A percentile compares a stretch with the other conserved stretches of the same genome.
Conservation (phyloP, 169 alveolate species). For the Eimeria necatrix region DNA sequence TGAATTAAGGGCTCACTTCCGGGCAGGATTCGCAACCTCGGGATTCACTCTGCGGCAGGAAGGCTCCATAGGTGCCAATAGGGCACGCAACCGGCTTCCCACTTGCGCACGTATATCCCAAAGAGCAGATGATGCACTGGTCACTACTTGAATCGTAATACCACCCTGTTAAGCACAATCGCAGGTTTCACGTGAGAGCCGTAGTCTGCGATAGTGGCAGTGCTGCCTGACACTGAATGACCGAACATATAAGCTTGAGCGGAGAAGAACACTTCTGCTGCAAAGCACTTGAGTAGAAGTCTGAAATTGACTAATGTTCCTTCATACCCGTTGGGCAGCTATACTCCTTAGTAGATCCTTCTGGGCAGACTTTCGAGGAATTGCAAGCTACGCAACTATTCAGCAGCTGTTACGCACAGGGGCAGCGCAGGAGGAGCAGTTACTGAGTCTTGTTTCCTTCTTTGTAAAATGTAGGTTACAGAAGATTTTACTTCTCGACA, state of each 20-base stretch:
- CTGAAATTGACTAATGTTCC: too few species aligned
- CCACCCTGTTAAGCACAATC: conserved; percentile 1
- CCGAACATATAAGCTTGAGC: too few species aligned
- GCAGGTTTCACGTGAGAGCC: too few species aligned
- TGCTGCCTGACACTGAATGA: too few species aligned
- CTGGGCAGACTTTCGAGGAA: conserved; percentile 34
- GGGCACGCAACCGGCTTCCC: conserved; percentile 58
- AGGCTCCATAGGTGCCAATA: conserved; percentile 62
- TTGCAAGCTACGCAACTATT: conserved; percentile 2
- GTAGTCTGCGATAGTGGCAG: too few species aligned
- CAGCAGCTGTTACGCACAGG: neutral
- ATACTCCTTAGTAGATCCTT: conserved; percentile 24
- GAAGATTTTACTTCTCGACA: too few species aligned
- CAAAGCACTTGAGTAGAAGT: too few species aligned
- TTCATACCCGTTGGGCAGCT: conserved; percentile 47
- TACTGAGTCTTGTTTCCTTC: too few species aligned
- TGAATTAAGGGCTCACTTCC: conserved; percentile 4
- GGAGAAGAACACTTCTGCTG: too few species aligned
- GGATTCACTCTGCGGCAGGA: conserved; percentile 9
- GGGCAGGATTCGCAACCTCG: conserved; percentile 69
- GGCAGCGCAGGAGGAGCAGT: too few species aligned
- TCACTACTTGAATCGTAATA: conserved; percentile 25
- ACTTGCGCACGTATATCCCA: conserved; percentile 62
- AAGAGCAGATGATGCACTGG: conserved; percentile 38
- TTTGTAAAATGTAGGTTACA: too few species aligned